Conservation (phyloP, 148 eudicot species). For the Chenopodium suecicum region DNA sequence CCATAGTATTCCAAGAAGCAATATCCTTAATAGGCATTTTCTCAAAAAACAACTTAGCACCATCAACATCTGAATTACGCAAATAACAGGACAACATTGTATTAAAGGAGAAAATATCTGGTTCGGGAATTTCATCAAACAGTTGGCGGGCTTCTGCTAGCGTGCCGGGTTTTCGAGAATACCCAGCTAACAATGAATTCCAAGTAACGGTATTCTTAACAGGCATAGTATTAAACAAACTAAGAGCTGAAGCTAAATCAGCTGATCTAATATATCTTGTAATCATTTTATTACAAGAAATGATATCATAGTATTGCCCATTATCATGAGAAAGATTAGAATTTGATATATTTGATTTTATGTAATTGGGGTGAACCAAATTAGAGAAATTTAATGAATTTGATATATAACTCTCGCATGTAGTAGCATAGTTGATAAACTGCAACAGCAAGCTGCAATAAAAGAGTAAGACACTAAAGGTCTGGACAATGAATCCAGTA, state of each 20-base stretch:
- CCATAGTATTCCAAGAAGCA: slow-evolving; percentile 76
- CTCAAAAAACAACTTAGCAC: slow-evolving; percentile 49
- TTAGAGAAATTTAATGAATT: neutral
- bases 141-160: slow-evolving; percentile 53
- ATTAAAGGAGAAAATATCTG: slow-evolving; percentile 58
- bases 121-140: slow-evolving; percentile 76
- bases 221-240: slow-evolving; percentile 48
- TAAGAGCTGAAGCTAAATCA: slow-evolving; percentile 59
- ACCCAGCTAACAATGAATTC: slow-evolving; percentile 72
- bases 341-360: neutral
- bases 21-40: slow-evolving; percentile 55
- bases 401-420: neutral
- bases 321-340: neutral
- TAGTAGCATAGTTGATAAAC: neutral
- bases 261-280: slow-evolving; percentile 42
- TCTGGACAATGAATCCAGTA: too few relatives aligned
- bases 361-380: slow-evolving; percentile 2
- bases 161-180: slow-evolving; percentile 40
- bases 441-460: neutral
- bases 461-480: too few relatives aligned
- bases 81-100: slow-evolving; percentile 67
- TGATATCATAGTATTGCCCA: slow-evolving; percentile 17
- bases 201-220: slow-evolving; percentile 51
- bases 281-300: slow-evolving; percentile 56
- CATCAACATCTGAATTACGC: slow-evolving; percentile 42